Evolutionary conservation across 306 rosid species (phyloP), one percentile per base, ranked within the genome.

Genomic region (Prunus mume): DNA sequence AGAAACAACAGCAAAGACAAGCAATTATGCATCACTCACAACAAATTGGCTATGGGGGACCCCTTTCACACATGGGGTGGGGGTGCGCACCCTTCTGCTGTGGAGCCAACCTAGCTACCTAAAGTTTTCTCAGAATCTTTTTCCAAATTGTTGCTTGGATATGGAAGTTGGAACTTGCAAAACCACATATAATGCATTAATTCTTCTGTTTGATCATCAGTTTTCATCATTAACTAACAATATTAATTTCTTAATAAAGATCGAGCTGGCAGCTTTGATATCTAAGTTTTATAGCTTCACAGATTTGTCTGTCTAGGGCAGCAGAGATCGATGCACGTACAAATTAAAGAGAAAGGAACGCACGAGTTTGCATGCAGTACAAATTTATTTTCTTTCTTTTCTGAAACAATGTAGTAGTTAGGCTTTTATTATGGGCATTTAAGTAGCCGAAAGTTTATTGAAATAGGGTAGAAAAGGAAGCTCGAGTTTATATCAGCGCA

Each of bases 61-160:
- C 96, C 96, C 72, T 78, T 87, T 65, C 55, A 92, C 98, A 94
- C 98, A 94, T 92, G 97, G 90, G 82, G 89, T 77, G 88, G 93
- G 87, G 76, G 18, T 76, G 76, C 81, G 82, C 69, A 50, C 77
- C 75, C 67, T 87, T 88, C 80, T 73, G 83, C 56, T 30, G 88
- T 84, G 96, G 97, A 88, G 89, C 90, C 98, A 78, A 72, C 61
- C 46, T 60, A 64, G 27, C 69, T 73, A 61, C 76, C 66, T 77
- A 85, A 85, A 72, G 85, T 73, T 88, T 27, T 12, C n/a, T 61
- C 50, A 50, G 93, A 87, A 89, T 90, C 91, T 88, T 87, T 83
- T 75, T 46, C 83, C 65, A 83, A 85, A 77, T 78, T 25, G 75
- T 86, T 85, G 71, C 83, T 82, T 38, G 9, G 43, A 56, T 56